These are phyloP conservation scores for Catharanthus roseus DNA, from an alignment of 257 asterid species.

Conservation along the genomic window DNA sequence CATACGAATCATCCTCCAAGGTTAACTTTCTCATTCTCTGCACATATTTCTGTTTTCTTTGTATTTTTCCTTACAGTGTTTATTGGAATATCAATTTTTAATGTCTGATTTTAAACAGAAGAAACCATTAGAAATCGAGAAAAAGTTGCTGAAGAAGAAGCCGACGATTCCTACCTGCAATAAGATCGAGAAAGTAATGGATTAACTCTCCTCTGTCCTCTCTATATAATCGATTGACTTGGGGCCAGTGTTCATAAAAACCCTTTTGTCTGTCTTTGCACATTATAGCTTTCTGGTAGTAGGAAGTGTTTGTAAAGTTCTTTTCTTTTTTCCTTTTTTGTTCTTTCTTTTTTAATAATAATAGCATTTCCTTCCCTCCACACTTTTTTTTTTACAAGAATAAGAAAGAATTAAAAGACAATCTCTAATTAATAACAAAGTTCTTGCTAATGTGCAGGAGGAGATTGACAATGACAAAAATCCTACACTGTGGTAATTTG, in stretches of 20 bases:
- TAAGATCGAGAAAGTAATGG: slow-evolving; percentile 9
- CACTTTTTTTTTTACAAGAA: too few species aligned
- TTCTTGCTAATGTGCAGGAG: slow-evolving; percentile 20
- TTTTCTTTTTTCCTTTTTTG: too few species aligned
- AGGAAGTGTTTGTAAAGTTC: too few species aligned
- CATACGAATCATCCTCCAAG: slow-evolving; percentile 18
- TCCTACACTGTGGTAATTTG: slow-evolving; percentile 18
- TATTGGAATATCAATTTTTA: neutral
- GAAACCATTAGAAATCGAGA: slow-evolving; percentile 8
- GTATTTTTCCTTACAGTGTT: too few species aligned
- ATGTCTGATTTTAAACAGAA: slow-evolving; percentile 13
- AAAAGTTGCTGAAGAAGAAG: slow-evolving; percentile 9
- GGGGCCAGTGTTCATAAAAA: neutral
- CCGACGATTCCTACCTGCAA: neutral
- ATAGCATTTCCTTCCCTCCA: too few species aligned
- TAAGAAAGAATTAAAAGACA: neutral
- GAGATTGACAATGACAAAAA: neutral
- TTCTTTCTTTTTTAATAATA: too few species aligned
- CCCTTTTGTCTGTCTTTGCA: neutral
- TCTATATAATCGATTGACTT: neutral
- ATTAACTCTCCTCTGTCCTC: too few species aligned
- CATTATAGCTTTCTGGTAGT: neutral
- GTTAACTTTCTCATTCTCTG: slow-evolving; percentile 8
- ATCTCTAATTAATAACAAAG: neutral
- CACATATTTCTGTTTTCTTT: neutral